Conservation (phyloP, 2,329 filamentous ascomycete species). For the Ceratocystis smalleyi region DNA sequence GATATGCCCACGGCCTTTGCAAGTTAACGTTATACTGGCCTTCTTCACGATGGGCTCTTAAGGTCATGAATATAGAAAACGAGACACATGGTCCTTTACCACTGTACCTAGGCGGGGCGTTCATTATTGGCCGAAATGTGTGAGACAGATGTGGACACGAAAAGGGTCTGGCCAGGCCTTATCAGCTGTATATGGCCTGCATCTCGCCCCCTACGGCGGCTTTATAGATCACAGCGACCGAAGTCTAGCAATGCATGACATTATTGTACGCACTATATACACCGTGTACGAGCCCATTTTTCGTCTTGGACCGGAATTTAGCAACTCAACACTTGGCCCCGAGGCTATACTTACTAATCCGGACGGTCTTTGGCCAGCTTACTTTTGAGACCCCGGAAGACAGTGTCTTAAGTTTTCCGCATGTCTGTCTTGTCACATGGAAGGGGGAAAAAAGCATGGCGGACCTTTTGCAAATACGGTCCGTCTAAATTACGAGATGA, state of each 20-base stretch:
- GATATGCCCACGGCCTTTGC: neutral
- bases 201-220: neutral
- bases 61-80: neutral
- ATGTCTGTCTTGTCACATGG: neutral
- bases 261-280: neutral
- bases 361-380: neutral
- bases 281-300: neutral
- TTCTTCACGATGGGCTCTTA: neutral
- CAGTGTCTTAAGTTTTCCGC: neutral
- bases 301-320: neutral
- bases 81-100: neutral
- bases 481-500: neutral
- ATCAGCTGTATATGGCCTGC: neutral
- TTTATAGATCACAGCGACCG: neutral
- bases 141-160: neutral
- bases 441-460: neutral
- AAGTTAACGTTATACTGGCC: slow-evolving; percentile 2
- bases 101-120: neutral
- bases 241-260: neutral
- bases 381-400: neutral
- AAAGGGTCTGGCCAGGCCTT: neutral
- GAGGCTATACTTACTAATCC: no score
- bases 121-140: neutral
- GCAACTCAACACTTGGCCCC: no score
- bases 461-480: neutral